Evolutionary conservation across 2,329 filamentous ascomycete genomes (phyloP), one percentile per base, ranked within the genome.

Genomic region (Fusarium concolor): DNA sequence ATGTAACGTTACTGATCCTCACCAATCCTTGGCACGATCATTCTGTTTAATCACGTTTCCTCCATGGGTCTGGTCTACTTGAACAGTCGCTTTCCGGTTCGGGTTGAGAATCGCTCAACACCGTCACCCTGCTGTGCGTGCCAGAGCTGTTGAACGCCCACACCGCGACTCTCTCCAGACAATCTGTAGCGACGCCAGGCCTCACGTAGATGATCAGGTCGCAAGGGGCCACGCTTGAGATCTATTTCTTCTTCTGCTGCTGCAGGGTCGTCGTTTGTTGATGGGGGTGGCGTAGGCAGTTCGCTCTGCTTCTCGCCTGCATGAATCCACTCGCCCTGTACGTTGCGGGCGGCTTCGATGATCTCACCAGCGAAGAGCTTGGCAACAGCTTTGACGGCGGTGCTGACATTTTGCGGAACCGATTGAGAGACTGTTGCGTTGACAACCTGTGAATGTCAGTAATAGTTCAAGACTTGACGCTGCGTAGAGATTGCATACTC

Each of bases 401-500:
- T 88, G 64, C 92, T 89, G 49, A 94, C 90, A 71, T 87, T 90
- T 20, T 87, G 84, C 0, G 91, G 90, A 0, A 93, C 92, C 3
- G 90, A 93, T 76, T 94, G 92, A 0, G 90, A 93, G 10, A 94
- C 89, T 3, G 92, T 93, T 60, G 92, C 90, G 74, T 94, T 95
- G 75, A 93, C 90, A 63, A 94, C 87, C 85, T 90, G 62, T 41
- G 17, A 28, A 35, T 28, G 49, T 73, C 17, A 72, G 69, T 29
- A 7, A 17, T 12, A 14, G 6, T 8, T 17, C 6, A 29, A 20
- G 2, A 47, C 8, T 33, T 22, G 10, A 5, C 2, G 0, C 22
- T 2, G 20, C 14, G 35, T 46, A 18, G 4, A 29, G 6, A 24
- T 26, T 14, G 77, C 85, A 59, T 80, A 90, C 88, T 73, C 89